Conservation (phyloP, 306 rosid species). For the Prunus kanzakura region DNA sequence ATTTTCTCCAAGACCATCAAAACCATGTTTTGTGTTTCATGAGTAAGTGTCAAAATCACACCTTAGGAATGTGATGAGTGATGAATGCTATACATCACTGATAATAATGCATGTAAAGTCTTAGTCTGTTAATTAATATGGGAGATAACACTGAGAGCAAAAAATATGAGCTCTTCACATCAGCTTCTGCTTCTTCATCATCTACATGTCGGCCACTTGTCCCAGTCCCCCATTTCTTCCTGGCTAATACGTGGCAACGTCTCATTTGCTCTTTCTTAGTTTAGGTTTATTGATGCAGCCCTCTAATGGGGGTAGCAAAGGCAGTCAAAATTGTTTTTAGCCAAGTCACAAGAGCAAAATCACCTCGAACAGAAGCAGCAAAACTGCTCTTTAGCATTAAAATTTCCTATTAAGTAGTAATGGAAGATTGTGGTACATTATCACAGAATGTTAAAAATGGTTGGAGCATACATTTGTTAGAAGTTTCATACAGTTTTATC, state of each 20-base stretch:
- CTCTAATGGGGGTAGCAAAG: too few species aligned
- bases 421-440: too few species aligned
- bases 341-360: too few species aligned
- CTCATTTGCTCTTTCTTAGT: too few species aligned
- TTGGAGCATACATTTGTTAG: too few species aligned
- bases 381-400: too few species aligned
- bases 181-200: slow-evolving; percentile 20
- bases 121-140: background rate
- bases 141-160: background rate
- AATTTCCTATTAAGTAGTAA: too few species aligned
- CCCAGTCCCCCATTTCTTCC: slow-evolving; percentile 12
- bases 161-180: background rate
- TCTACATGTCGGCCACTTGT: slow-evolving; percentile 48
- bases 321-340: too few species aligned
- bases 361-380: too few species aligned
- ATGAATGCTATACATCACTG: background rate
- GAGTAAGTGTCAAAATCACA: slow-evolving; percentile 16
- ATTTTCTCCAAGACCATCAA: slow-evolving; percentile 15
- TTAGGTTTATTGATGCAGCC: too few species aligned
- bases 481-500: too few species aligned
- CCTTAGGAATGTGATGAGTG: slow-evolving; percentile 8
- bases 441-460: too few species aligned
- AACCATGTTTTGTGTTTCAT: slow-evolving; percentile 28
- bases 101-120: slow-evolving; percentile 8
- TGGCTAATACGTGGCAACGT: background rate